Base-by-base conservation (phyloP, 169 alveolate species). In the Cryptosporidium bovis region DNA sequence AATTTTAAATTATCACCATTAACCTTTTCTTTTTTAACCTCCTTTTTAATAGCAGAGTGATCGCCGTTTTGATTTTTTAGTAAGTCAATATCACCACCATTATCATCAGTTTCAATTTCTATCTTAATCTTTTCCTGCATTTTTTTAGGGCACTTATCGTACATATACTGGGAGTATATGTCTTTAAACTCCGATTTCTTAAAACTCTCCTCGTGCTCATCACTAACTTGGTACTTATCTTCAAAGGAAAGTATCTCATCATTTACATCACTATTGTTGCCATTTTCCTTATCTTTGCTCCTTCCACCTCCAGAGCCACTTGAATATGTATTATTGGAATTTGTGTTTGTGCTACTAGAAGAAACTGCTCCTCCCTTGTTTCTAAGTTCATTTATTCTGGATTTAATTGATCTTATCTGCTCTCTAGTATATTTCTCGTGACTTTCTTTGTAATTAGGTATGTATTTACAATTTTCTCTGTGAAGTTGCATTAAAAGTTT, bases 401-500 rank as follows among this genome's bases (percentile, higher is more conserved):
- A 58, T n/a, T 77, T 77, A 24, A 77, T 77, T 13, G 87, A 77
- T 29, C 87, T 34, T 20, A 77, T 77, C 24, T 77, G 87, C 15
- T 77, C 87, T 2, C 65, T 44, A 18, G 71, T 77, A 27, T 77
- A 77, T 29, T 77, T 77, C 20, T 77, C 62, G 53, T 71, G 77
- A 16, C 91, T 71, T 51, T 64, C 93, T 69, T 71, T 83, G 68
- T 92, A 92, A 3, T 91, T 90, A 3, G 95, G 95, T 31, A 94
- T 95, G 67, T 90, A 91, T 55, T 83, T 87, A 44, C 95, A 93
- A 71, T 92, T 95, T 56, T 94, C 96, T 50, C 90, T 90, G 83
- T 95, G 96, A 66, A 94, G 91, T 58, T 93, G 97, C 90, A 93
- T 90, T 89, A 96, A 89, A 55, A 96, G 91, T 90, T 94, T 94